A percentile compares a stretch with the other conserved stretches of the same genome.
Evolutionary conservation across 371 early-diverging fungal species (phyloP).

Genomic region (Mucor plumbeus): DNA sequence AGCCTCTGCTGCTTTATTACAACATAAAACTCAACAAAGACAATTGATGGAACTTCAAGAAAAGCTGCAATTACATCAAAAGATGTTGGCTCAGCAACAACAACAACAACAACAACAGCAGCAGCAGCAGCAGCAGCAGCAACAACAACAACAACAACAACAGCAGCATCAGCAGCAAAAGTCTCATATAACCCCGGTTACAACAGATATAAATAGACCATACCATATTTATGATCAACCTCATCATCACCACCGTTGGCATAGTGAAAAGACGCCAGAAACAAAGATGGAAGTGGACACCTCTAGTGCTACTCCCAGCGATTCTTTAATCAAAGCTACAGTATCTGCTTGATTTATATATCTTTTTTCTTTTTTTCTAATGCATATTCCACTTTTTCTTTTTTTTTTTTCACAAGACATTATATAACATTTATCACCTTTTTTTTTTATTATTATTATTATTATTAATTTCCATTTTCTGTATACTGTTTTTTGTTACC

Average conservation of each 20-base stretch:
- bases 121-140: neutral
- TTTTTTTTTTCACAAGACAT: neutral
- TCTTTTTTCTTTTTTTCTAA: neutral
- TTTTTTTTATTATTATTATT: neutral
- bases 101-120: conserved; percentile 4
- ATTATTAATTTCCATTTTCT: neutral
- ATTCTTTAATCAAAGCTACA: conserved; percentile 12
- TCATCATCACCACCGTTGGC: conserved; percentile 7
- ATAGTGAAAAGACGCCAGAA: neutral
- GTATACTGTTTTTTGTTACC: conserved; percentile 1
- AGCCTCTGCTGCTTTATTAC: conserved; percentile 43
- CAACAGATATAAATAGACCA: neutral
- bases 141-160: neutral
- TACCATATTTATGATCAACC: conserved; percentile 4
- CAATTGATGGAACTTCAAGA: conserved; percentile 46
- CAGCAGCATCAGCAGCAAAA: conserved; percentile 3
- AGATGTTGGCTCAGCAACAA: conserved; percentile 34
- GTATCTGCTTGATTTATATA: conserved; percentile 21
- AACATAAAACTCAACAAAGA: conserved; percentile 52
- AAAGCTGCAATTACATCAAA: conserved; percentile 45
- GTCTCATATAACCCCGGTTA: neutral
- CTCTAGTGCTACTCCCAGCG: neutral
- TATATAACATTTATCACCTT: neutral
- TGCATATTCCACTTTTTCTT: conserved; percentile 1
- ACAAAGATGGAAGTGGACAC: conserved; percentile 18